phyloP scores from a whole-genome alignment of 495 filamentous ascomycete species.

The Xylaria intraflava region DNA sequence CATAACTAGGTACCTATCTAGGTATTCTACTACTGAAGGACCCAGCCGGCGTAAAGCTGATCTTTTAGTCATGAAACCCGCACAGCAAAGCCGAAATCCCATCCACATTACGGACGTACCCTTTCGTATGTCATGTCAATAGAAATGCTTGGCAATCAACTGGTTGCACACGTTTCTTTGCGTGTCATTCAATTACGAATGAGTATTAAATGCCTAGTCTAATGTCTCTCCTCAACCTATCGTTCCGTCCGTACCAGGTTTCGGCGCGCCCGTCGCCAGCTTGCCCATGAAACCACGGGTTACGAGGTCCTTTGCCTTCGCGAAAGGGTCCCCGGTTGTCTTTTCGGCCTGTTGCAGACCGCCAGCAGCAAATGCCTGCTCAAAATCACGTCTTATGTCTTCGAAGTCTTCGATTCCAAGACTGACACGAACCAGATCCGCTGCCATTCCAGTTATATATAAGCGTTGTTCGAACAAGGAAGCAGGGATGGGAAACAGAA shows the following conservation, averaged over 20 bases:
- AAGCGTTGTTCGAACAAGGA: background rate
- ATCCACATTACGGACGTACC: too few relatives aligned
- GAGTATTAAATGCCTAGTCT: background rate
- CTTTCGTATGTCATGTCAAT: too few relatives aligned
- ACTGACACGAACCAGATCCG: constrained; percentile 33
- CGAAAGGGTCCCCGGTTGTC: constrained; percentile 21
- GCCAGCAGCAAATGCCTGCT: constrained; percentile 37
- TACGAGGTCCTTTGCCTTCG: constrained; percentile 24
- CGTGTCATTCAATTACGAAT: background rate
- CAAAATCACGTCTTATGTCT: constrained; percentile 36
- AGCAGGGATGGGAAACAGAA: constrained; percentile 9
- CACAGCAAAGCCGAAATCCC: too few relatives aligned
- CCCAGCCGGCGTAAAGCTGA: too few relatives aligned
- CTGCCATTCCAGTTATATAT: constrained; percentile 7
- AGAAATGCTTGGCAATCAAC: too few relatives aligned
- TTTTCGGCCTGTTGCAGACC: constrained; percentile 24
- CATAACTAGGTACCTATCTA: too few relatives aligned
- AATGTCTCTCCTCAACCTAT: constrained; percentile 9
- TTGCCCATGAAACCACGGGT: constrained; percentile 29
- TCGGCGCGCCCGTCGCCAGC: constrained; percentile 22
- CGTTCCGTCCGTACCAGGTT: constrained; percentile 29
- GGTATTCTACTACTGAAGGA: too few relatives aligned
- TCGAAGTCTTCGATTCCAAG: constrained; percentile 37
- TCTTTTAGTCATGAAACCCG: too few relatives aligned
- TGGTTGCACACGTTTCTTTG: too few relatives aligned